A percentile compares a stretch with the other conserved stretches of the same genome.
These are phyloP conservation scores for Nectriaceae sp. DNA, from an alignment of 2,329 filamentous ascomycete genomes.

Conservation along the genomic window DNA sequence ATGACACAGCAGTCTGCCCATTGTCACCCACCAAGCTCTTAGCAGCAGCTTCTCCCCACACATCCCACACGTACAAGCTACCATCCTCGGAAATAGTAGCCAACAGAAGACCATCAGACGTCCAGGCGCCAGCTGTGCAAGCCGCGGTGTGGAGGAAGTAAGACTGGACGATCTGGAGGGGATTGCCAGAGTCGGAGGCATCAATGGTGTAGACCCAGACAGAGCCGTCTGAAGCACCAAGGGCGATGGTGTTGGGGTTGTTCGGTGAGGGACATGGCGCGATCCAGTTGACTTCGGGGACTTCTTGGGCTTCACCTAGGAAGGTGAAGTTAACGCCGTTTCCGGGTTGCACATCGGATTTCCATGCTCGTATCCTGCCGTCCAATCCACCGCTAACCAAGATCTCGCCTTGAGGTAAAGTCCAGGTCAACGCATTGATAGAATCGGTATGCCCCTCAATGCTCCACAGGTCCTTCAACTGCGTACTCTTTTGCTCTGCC, in stretches of 20 bases:
- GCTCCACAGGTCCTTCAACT: conserved; percentile 67
- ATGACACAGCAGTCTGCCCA: conserved; percentile 68
- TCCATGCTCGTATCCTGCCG: conserved; percentile 75
- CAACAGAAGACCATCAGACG: conserved; percentile 80
- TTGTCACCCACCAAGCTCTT: conserved; percentile 52
- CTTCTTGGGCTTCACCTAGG: conserved; percentile 80
- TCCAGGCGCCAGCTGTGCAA: conserved; percentile 91
- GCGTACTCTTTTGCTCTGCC: conserved; percentile 55
- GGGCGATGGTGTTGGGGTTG: conserved; percentile 78
- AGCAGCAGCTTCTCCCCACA: conserved; percentile 76
- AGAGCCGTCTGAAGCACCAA: conserved; percentile 87
- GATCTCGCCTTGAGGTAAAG: conserved; percentile 78
- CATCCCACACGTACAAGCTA: conserved; percentile 90
- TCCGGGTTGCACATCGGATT: conserved; percentile 47
- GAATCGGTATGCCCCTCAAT: conserved; percentile 92
- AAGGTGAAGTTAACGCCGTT: conserved; percentile 58
- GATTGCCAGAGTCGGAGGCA: conserved; percentile 55
- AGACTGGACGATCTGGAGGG: conserved; percentile 82
- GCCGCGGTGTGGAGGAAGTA: conserved; percentile 88
- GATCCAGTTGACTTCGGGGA: conserved; percentile 95
- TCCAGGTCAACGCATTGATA: conserved; percentile 85
- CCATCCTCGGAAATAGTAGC: conserved; percentile 88
- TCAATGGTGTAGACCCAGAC: conserved; percentile 96
- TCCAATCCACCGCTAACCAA: conserved; percentile 87
- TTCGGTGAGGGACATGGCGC: conserved; percentile 69